Conservation (phyloP, 805 yeast genomes). For the Barnettozyma populi region DNA sequence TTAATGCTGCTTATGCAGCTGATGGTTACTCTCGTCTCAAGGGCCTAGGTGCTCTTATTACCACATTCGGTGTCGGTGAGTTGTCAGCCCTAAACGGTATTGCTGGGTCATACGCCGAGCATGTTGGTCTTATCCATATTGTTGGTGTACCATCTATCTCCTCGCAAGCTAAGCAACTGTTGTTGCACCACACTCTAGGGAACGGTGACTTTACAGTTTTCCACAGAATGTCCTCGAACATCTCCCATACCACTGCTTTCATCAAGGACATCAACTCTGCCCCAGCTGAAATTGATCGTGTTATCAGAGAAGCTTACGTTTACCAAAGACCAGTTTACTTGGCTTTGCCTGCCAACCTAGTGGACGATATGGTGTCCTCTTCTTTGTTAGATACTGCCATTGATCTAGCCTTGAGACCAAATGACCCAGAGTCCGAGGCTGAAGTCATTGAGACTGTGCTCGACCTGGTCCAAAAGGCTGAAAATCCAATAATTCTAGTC, state of each 20-base stretch:
- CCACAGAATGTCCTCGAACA: slow-evolving; percentile 70
- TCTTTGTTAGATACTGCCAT: slow-evolving; percentile 56
- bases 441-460: slow-evolving; percentile 55
- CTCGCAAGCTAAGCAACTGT: slow-evolving; percentile 64
- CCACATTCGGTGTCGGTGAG: slow-evolving; percentile 92
- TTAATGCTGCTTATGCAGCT: slow-evolving; percentile 84
- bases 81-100: slow-evolving; percentile 78
- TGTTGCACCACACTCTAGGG: slow-evolving; percentile 80
- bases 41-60: slow-evolving; percentile 66
- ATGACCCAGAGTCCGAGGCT: slow-evolving; percentile 55
- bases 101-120: slow-evolving; percentile 88
- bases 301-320: slow-evolving; percentile 65
- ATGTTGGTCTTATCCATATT: slow-evolving; percentile 77
- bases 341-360: slow-evolving; percentile 78
- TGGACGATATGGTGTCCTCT: slow-evolving; percentile 57
- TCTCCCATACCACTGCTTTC: slow-evolving; percentile 61
- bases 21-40: slow-evolving; percentile 85
- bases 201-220: slow-evolving; percentile 78
- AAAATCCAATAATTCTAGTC: slow-evolving; percentile 69
- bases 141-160: slow-evolving; percentile 82
- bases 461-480: slow-evolving; percentile 48
- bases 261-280: slow-evolving; percentile 61
- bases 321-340: slow-evolving; percentile 78
- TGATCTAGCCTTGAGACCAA: slow-evolving; percentile 51
- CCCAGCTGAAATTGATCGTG: slow-evolving; percentile 65